Percentiles rank a stretch among this genome's conserved stretches.
Evolutionary conservation across 768 basidiomycete species (phyloP).

Genomic region (Leccinum incarnatum): DNA sequence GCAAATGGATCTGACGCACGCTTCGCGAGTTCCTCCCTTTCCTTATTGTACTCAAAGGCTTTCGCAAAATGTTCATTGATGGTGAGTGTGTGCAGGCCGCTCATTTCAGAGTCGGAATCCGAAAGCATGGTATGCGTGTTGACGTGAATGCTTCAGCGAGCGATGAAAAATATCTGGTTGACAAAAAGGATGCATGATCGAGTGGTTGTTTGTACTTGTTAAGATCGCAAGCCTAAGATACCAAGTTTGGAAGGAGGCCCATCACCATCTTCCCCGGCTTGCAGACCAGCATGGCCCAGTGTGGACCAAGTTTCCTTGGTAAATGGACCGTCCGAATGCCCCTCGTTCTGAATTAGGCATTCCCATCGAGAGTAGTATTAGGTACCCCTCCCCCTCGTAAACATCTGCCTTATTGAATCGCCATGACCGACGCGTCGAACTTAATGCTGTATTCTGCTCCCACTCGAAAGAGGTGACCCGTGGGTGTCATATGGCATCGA

Average conservation of each 20-base stretch:
- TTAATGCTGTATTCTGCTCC: no score
- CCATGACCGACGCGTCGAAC: no score
- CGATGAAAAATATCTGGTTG: not conserved
- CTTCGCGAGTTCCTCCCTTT: conserved; percentile 79
- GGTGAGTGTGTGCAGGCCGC: conserved; percentile 49
- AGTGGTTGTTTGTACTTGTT: conserved; percentile 19
- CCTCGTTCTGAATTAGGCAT: no score
- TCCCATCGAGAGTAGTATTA: not conserved
- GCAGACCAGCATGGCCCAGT: no score
- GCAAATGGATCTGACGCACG: conserved; percentile 42
- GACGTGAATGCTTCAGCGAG: not conserved
- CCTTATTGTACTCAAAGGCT: conserved; percentile 79
- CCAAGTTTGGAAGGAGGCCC: not conserved
- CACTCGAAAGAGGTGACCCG: no score
- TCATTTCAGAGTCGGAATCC: conserved; percentile 47
- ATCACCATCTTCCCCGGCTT: no score
- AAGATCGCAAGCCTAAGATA: conserved; percentile 9
- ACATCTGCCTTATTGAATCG: no score
- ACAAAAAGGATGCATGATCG: not conserved
- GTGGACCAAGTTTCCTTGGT: no score
- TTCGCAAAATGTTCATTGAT: conserved; percentile 79
- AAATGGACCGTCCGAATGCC: no score
- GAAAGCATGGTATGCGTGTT: conserved; percentile 39
- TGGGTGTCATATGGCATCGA: no score
- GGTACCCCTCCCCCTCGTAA: no score